Percentiles rank a stretch among this genome's conserved stretches.
These are phyloP conservation scores for Amanita inopinata DNA, from an alignment of 768 basidiomycete species.

Conservation along the genomic window DNA sequence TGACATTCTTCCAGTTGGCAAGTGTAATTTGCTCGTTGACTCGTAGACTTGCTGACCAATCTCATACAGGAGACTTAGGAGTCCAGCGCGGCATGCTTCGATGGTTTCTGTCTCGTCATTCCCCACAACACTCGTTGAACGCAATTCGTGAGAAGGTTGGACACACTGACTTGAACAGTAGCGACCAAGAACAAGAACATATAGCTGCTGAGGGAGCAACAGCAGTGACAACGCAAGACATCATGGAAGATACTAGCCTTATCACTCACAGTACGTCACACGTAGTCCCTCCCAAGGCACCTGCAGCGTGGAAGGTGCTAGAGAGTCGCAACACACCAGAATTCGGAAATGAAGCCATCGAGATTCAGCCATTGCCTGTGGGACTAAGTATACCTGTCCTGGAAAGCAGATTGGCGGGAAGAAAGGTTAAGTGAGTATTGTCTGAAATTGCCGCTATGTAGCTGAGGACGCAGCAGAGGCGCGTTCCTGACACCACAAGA, in stretches of 20 bases:
- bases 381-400: slow-evolving; percentile 49
- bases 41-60: no score
- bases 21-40: neutral
- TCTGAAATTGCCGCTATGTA: slow-evolving; percentile 4
- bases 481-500: slow-evolving; percentile 70
- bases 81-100: slow-evolving; percentile 66
- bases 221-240: no score
- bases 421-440: slow-evolving; percentile 56
- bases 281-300: slow-evolving; percentile 38
- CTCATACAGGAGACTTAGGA: slow-evolving; percentile 61
- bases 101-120: slow-evolving; percentile 60
- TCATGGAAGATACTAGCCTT: no score
- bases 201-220: no score
- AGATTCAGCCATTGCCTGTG: slow-evolving; percentile 37
- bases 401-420: slow-evolving; percentile 52
- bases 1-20: slow-evolving; percentile 53
- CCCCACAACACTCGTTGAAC: slow-evolving; percentile 34
- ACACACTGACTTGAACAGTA: no score
- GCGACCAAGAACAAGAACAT: no score
- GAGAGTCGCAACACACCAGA: no score
- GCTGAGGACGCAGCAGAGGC: slow-evolving; percentile 33
- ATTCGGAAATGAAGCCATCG: slow-evolving; percentile 19
- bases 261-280: no score
- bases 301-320: no score
- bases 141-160: slow-evolving; percentile 43